These are phyloP conservation scores for Pythium phragmitis DNA, from an alignment of 352 stramenopile genomes.

Conservation along the genomic window DNA sequence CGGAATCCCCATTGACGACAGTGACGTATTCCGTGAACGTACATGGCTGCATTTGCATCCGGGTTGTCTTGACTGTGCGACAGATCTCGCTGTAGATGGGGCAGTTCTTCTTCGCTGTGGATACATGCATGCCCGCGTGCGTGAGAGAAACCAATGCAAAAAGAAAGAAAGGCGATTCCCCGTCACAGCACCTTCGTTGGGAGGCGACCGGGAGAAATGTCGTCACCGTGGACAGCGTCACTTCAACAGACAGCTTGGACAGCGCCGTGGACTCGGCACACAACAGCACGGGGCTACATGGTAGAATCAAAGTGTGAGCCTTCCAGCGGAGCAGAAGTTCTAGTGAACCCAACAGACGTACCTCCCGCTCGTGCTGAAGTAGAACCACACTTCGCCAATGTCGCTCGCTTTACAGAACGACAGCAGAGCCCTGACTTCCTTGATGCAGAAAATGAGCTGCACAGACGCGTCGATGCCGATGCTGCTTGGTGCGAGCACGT, in stretches of 20 bases:
- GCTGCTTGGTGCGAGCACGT: slow-evolving; percentile 43
- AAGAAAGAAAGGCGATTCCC: not conserved
- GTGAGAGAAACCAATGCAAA: not conserved
- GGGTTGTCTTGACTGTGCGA: not conserved
- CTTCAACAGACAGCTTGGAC: slow-evolving; percentile 69
- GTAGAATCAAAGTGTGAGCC: not conserved
- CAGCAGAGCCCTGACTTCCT: slow-evolving; percentile 71
- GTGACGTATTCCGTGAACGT: not conserved
- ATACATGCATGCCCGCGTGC: not conserved
- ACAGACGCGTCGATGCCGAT: slow-evolving; percentile 45
- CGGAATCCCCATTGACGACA: not conserved
- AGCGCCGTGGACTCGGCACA: slow-evolving; percentile 66
- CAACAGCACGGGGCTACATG: slow-evolving; percentile 64
- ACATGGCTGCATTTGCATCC: slow-evolving; percentile 3
- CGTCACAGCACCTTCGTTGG: slow-evolving; percentile 40
- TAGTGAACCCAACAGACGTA: slow-evolving; percentile 15
- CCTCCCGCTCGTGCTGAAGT: slow-evolving; percentile 68
- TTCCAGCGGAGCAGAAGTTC: not conserved
- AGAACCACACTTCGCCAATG: slow-evolving; percentile 70
- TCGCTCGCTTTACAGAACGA: slow-evolving; percentile 80
- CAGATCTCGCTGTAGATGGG: not conserved
- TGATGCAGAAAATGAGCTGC: slow-evolving; percentile 85
- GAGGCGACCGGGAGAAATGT: slow-evolving; percentile 70
- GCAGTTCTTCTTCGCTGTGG: slow-evolving; percentile 22
- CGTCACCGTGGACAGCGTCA: slow-evolving; percentile 83